Percentiles rank a stretch among this genome's conserved stretches.
phyloP scores from a whole-genome alignment of 345 rosid species.

The Lagerstroemia speciosa region DNA sequence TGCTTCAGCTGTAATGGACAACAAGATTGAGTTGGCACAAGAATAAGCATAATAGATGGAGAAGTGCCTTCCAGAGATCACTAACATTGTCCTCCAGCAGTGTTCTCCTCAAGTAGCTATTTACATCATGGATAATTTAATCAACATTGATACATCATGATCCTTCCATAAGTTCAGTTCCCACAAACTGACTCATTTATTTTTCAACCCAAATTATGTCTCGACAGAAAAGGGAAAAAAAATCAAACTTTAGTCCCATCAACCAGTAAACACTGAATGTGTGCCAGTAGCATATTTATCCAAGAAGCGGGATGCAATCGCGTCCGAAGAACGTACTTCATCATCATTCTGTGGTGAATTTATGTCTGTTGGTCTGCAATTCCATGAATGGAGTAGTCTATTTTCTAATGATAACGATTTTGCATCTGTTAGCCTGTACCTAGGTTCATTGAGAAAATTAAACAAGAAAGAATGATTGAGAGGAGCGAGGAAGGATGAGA shows the following conservation, averaged over 20 bases:
- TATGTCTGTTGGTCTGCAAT: not conserved
- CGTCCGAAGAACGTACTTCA: not conserved
- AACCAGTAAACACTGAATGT: not conserved
- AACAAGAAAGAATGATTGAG: not conserved
- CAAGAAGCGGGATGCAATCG: not conserved
- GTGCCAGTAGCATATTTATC: not conserved
- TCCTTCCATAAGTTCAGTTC: not conserved
- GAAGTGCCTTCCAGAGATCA: not conserved
- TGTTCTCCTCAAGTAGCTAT: not conserved
- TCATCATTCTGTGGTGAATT: not conserved
- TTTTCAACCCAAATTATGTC: not conserved
- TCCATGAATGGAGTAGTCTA: not conserved
- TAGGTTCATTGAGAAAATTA: not conserved
- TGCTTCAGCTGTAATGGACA: constrained; percentile 57
- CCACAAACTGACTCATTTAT: not conserved
- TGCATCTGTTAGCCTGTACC: not conserved
- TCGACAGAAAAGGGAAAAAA: not conserved
- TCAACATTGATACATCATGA: not conserved
- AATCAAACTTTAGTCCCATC: not conserved
- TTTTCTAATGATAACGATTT: not conserved
- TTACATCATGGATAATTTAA: not conserved
- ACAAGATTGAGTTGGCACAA: not conserved
- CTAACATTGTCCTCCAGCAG: not conserved
- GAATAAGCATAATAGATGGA: not conserved
- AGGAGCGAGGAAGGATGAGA: not conserved